Percentiles rank a stretch among this genome's conserved stretches.
Evolutionary conservation across 2,329 filamentous ascomycete genomes (phyloP).

Genomic region (Trichoderma cornu-damae): DNA sequence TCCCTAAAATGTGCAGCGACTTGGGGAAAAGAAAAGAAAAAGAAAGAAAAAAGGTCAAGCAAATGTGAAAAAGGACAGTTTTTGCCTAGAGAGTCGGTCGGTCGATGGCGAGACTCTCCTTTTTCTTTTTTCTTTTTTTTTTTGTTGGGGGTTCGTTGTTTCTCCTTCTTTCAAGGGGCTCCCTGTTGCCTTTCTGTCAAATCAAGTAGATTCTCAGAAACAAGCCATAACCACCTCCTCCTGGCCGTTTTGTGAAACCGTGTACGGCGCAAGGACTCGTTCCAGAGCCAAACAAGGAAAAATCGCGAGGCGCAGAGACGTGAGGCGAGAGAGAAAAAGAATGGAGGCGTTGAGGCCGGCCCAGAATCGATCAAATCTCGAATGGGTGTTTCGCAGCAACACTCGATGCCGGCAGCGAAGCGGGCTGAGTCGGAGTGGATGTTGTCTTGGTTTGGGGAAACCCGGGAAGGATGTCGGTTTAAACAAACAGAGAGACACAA

Average conservation of each 20-base stretch:
- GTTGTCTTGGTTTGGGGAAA: constrained; percentile 9
- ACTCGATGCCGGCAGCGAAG: neutral
- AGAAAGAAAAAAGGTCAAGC: neutral
- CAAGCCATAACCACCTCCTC: constrained; percentile 11
- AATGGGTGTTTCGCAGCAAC: neutral
- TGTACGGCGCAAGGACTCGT: neutral
- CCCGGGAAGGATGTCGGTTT: neutral
- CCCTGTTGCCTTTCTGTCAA: neutral
- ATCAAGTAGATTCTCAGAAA: neutral
- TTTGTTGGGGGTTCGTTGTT: neutral
- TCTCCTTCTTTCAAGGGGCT: neutral
- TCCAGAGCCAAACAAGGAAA: neutral
- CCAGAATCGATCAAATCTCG: neutral
- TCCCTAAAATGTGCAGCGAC: neutral
- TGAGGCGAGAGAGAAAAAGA: neutral
- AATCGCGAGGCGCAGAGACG: neutral
- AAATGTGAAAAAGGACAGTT: neutral
- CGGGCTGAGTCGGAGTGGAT: neutral
- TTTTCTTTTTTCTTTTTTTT: too few species aligned
- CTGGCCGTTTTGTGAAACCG: neutral
- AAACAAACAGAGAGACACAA: constrained; percentile 12
- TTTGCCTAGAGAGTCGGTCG: neutral
- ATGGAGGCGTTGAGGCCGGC: neutral
- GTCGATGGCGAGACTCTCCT: neutral
- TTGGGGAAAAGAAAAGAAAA: too few species aligned